Evolutionary conservation across 768 basidiomycete genomes (phyloP), one percentile per base, ranked within the genome.

Genomic region (Candolleomyces eurysporus): DNA sequence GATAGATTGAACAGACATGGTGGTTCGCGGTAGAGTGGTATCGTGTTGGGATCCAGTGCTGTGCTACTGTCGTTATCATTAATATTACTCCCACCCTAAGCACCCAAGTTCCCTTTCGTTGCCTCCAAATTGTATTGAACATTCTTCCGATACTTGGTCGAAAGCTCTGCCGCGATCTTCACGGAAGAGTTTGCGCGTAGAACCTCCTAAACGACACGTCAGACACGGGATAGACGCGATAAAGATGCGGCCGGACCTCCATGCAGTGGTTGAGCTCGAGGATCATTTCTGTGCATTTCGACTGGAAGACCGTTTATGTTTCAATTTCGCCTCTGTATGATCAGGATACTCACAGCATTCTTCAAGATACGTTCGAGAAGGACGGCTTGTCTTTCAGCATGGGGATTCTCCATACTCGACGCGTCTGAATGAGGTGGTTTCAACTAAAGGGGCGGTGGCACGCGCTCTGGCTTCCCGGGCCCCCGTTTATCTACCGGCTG

Each of bases 241-340:
- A 16, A 30, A 21, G 13, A n/a, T 31, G 14, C 51, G 10, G 71
- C 82, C 48, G 56, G 16, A 94, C 94, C 77, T 94, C 89, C 63
- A 95, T 76, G 69, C 91, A 93, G 62, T 90, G 89, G 69, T 96
- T 96, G 61, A 97, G 81, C 71, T 96, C 95, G 26, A 88, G 72
- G 59, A 97, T 85, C 75, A 89, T 88, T 73, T 98, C 95, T 36
- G 94, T 94, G 74, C 93, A 96, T 75, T 94, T 95, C 57, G 92
- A 91, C 94, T 95, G 66, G 9, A 49, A 48, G 2, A 16, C 11
- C n/a, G 31, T 36, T 62, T 50, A 64, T 51, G 43, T 55, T 32
- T 61, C 48, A 31, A 19, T 17, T 17, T 46, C 19, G 19, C 6
- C 45, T 17, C 19, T 46, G 45, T 7, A 17, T 17, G 4, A 46